Percentiles rank a stretch among this genome's conserved stretches.
These are phyloP conservation scores for Mycocentrospora acerina DNA, from an alignment of 2,329 filamentous ascomycete genomes.

Conservation along the genomic window DNA sequence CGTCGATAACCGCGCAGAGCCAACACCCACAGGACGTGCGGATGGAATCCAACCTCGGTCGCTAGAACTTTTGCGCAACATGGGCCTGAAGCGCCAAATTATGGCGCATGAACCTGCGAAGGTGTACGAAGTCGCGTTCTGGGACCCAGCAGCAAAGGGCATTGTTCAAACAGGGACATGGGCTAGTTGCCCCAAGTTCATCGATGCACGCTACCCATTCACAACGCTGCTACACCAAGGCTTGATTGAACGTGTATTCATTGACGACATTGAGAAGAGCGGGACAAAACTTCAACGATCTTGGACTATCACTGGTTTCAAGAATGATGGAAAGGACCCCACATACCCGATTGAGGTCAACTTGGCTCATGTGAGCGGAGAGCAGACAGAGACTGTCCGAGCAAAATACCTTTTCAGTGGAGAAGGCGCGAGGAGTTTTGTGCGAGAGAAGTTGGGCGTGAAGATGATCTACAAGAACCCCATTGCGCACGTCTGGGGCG, in stretches of 20 bases:
- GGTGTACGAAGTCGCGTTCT: conserved; percentile 72
- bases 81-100: conserved; percentile 83
- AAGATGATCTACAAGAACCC: conserved; percentile 65
- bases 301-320: conserved; percentile 63
- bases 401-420: conserved; percentile 65
- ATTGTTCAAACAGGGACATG: conserved; percentile 67
- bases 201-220: conserved; percentile 65
- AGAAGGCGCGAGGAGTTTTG: conserved; percentile 62
- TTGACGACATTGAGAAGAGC: conserved; percentile 62
- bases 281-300: conserved; percentile 59
- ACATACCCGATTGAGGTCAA: conserved; percentile 80
- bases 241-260: conserved; percentile 63
- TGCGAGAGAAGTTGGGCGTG: conserved; percentile 65
- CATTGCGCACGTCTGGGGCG: conserved; percentile 65
- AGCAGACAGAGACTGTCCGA: conserved; percentile 64
- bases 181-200: conserved; percentile 86
- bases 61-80: conserved; percentile 81
- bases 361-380: conserved; percentile 75
- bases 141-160: conserved; percentile 58
- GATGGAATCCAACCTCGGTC: conserved; percentile 92
- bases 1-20: conserved; percentile 85
- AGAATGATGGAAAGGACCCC: conserved; percentile 61
- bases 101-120: conserved; percentile 87
- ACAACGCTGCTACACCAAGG: conserved; percentile 65
- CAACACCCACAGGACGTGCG: conserved; percentile 81